These are phyloP conservation scores for Debaryomycetaceae sp. DNA, from an alignment of 1,139 yeast genomes.

Conservation along the genomic window DNA sequence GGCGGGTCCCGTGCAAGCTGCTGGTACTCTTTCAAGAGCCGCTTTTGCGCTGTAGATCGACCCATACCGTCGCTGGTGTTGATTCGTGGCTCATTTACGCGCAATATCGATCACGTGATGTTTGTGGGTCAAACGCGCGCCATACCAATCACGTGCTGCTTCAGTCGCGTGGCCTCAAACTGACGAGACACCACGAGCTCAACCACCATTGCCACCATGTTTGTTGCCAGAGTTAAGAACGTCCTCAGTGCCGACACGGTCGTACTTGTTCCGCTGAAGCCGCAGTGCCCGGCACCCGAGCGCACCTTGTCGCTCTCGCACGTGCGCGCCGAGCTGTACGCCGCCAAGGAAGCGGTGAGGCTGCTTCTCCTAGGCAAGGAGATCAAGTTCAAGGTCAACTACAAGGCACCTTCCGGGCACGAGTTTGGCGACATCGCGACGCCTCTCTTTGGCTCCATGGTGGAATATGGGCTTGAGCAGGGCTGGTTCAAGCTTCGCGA, in stretches of 20 bases:
- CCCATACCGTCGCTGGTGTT: not conserved
- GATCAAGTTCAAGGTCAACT: conserved; percentile 55
- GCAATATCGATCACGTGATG: not conserved
- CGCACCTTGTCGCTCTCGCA: conserved; percentile 60
- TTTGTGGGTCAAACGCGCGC: not conserved
- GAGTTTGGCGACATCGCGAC: conserved; percentile 72
- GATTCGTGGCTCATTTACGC: too few relatives aligned
- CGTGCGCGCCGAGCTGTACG: conserved; percentile 52
- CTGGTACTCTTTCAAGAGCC: conserved; percentile 84
- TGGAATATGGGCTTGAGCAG: conserved; percentile 50
- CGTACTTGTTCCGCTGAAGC: conserved; percentile 54
- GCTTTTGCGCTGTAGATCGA: conserved; percentile 70
- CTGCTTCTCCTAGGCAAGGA: conserved; percentile 65
- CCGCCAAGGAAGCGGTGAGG: conserved; percentile 60
- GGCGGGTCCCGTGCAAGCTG: conserved; percentile 84
- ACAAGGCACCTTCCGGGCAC: conserved; percentile 49
- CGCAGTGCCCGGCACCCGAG: conserved; percentile 50
- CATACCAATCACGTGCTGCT: too few relatives aligned
- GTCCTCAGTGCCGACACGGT: conserved; percentile 76
- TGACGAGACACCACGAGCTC: not conserved
- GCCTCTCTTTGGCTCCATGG: conserved; percentile 59
- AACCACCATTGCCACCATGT: conserved; percentile 12
- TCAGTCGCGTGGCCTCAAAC: too few relatives aligned
- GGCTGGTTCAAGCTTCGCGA: conserved; percentile 67
- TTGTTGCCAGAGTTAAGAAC: conserved; percentile 61